Evolutionary conservation across 2,329 filamentous ascomycete species (phyloP).

Genomic region (Malbranchea cinnamomea): DNA sequence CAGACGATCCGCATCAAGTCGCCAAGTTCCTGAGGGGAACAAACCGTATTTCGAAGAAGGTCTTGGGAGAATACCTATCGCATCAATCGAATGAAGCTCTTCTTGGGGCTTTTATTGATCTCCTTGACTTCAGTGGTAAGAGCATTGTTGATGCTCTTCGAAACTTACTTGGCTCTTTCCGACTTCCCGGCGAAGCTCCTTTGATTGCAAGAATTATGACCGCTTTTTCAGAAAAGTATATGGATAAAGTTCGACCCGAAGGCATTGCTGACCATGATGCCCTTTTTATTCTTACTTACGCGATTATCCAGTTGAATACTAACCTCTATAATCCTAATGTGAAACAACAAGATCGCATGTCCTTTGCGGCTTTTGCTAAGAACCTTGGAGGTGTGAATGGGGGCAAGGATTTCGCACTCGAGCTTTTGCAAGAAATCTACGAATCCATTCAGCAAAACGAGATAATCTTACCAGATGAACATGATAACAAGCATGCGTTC

Average conservation of each 20-base stretch:
- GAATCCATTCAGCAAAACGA: slow-evolving; percentile 85
- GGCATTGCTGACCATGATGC: slow-evolving; percentile 75
- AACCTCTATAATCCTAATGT: slow-evolving; percentile 93
- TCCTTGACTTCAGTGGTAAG: slow-evolving; percentile 79
- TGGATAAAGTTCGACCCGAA: slow-evolving; percentile 50
- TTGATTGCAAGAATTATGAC: slow-evolving; percentile 88
- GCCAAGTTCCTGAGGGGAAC: slow-evolving; percentile 83
- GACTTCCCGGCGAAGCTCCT: slow-evolving; percentile 80
- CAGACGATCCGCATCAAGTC: slow-evolving; percentile 58
- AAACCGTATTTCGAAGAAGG: slow-evolving; percentile 72
- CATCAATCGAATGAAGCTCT: slow-evolving; percentile 81
- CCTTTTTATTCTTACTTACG: slow-evolving; percentile 82
- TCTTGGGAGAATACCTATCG: slow-evolving; percentile 82
- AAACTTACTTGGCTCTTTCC: slow-evolving; percentile 77
- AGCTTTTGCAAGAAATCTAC: slow-evolving; percentile 76
- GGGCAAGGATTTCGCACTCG: slow-evolving; percentile 65
- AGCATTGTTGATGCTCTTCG: slow-evolving; percentile 82
- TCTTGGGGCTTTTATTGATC: slow-evolving; percentile 65
- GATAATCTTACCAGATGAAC: slow-evolving; percentile 93
- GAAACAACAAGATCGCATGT: slow-evolving; percentile 63
- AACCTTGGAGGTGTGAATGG: slow-evolving; percentile 87
- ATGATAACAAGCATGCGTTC: slow-evolving; percentile 91
- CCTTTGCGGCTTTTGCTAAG: slow-evolving; percentile 61
- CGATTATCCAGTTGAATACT: slow-evolving; percentile 94
- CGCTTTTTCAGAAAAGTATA: slow-evolving; percentile 76